These are phyloP conservation scores for Irpex sp. DNA, from an alignment of 1,284 basidiomycete genomes.

Conservation along the genomic window DNA sequence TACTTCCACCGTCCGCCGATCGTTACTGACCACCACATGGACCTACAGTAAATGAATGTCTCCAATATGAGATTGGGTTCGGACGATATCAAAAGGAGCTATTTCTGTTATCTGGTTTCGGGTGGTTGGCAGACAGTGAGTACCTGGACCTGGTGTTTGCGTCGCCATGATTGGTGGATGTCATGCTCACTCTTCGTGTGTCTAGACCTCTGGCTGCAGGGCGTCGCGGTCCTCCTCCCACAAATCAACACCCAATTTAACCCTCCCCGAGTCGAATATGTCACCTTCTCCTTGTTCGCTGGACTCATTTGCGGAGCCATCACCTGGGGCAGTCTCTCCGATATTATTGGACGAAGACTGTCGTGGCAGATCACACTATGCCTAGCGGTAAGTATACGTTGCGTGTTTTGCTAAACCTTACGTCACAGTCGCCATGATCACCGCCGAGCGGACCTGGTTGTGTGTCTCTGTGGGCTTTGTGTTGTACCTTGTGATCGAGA, in stretches of 20 bases:
- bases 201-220: constrained; percentile 1
- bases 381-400: background rate
- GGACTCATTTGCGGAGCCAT: constrained; percentile 2
- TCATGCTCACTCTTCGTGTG: background rate
- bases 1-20: background rate
- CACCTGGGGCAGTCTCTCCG: constrained; percentile 1
- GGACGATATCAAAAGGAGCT: background rate
- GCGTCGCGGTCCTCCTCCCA: background rate
- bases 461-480: background rate
- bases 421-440: background rate
- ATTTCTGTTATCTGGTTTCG: background rate
- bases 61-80: background rate
- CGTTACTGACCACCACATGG: background rate
- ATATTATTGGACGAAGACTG: background rate
- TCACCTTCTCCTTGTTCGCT: background rate
- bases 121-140: constrained; percentile 1
- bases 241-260: background rate
- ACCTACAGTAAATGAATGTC: background rate
- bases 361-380: constrained; percentile 2
- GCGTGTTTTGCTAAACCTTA: background rate
- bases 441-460: background rate
- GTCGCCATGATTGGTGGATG: background rate
- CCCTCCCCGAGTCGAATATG: constrained; percentile 1
- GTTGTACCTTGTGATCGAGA: background rate
- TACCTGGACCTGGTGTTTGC: background rate